Conservation (phyloP, 2,329 filamentous ascomycete species). For the Aspergillus sp. region DNA sequence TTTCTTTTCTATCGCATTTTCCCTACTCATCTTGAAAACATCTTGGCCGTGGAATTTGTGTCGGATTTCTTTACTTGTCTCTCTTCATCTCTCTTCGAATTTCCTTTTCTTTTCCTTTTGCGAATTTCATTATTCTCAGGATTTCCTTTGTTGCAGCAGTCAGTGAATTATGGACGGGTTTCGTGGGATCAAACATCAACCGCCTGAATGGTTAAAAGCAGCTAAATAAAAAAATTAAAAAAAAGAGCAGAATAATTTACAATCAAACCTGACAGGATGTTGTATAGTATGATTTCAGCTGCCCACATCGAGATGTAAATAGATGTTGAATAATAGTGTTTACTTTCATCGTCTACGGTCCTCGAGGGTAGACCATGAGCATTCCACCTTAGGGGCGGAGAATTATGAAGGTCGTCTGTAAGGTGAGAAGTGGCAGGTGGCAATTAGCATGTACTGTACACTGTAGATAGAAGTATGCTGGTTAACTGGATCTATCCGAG, state of each 20-base stretch:
- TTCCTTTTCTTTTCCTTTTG: constrained; percentile 22
- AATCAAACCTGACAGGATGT: background rate
- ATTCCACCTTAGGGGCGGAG: no score
- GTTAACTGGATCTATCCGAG: no score
- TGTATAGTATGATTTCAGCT: no score
- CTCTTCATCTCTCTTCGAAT: constrained; percentile 9
- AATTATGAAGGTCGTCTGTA: no score
- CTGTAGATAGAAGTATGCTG: no score
- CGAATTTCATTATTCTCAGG: constrained; percentile 22
- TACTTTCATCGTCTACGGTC: no score
- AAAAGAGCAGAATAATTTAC: background rate
- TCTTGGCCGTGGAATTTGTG: constrained; percentile 5
- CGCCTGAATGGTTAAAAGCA: background rate
- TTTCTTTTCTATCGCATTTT: background rate
- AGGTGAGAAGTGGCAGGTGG: no score
- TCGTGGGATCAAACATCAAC: background rate
- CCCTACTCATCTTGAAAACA: constrained; percentile 13
- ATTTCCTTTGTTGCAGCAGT: constrained; percentile 25
- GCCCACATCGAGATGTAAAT: no score
- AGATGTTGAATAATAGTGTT: no score
- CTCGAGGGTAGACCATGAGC: no score
- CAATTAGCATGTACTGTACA: no score
- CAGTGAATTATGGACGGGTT: constrained; percentile 7
- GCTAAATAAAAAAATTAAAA: background rate
- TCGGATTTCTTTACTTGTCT: constrained; percentile 15